Evolutionary conservation across 2,329 filamentous ascomycete species (phyloP).

Genomic region (Coniochaeta ligniaria): DNA sequence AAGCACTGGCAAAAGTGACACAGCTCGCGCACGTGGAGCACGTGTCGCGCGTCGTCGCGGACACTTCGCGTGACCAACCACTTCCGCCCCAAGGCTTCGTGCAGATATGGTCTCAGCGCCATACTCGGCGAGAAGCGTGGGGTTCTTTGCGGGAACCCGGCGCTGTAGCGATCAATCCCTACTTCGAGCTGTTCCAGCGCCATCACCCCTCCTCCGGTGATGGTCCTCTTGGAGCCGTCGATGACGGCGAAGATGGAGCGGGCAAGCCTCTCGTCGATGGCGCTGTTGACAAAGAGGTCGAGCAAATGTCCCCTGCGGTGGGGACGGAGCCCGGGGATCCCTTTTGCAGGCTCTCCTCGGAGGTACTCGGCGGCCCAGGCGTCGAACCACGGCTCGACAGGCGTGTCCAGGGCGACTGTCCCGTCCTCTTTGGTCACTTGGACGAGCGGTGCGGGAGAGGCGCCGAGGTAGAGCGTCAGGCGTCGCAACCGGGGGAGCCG

Average conservation of each 20-base stretch:
- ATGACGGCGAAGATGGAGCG: constrained; percentile 6
- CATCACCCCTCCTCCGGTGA: neutral
- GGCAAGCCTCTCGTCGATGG: constrained; percentile 5
- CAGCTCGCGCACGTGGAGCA: constrained; percentile 3
- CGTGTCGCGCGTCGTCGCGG: constrained; percentile 6
- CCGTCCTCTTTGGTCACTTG: neutral
- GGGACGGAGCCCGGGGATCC: neutral
- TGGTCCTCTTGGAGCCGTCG: neutral
- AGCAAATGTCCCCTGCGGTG: constrained; percentile 5
- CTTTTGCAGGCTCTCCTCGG: too few relatives aligned
- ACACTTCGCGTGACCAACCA: constrained; percentile 5
- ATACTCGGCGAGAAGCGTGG: too few relatives aligned
- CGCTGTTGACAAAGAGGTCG: constrained; percentile 4
- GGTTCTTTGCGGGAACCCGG: neutral
- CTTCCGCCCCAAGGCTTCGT: neutral
- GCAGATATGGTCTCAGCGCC: neutral
- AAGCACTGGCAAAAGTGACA: neutral
- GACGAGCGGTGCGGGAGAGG: neutral
- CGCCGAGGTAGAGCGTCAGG: constrained; percentile 2
- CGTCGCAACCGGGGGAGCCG: constrained; percentile 3
- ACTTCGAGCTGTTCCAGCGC: constrained; percentile 5
- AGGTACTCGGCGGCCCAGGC: neutral
- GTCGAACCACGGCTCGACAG: constrained; percentile 7
- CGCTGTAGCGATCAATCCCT: neutral
- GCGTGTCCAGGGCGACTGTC: neutral